Percentiles rank a stretch among this genome's conserved stretches.
phyloP scores from a whole-genome alignment of 2,329 filamentous ascomycete genomes.

The Herpotrichia juniperi region DNA sequence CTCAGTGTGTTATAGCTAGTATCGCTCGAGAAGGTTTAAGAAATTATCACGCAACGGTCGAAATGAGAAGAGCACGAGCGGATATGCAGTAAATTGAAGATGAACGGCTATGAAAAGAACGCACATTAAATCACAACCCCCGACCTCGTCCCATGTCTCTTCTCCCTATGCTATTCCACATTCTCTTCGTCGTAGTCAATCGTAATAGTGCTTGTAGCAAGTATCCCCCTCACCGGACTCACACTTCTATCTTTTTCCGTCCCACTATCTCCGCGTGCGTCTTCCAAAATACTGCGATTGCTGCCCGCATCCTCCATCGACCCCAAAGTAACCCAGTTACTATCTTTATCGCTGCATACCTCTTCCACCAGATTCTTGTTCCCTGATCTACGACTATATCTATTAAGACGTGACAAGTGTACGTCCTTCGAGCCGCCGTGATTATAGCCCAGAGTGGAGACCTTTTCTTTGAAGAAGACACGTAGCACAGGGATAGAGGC shows the following conservation, averaged over 20 bases:
- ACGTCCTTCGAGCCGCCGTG: not conserved
- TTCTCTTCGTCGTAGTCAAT: not conserved
- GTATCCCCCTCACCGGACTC: not conserved
- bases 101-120: too few species aligned
- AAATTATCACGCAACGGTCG: too few species aligned
- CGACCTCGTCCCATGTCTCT: too few species aligned
- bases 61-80: too few species aligned
- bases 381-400: not conserved
- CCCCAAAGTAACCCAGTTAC: not conserved
- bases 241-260: not conserved
- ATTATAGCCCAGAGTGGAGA: slow-evolving; percentile 9
- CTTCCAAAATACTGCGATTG: not conserved
- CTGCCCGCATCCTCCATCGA: not conserved
- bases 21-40: too few species aligned
- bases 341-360: not conserved
- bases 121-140: too few species aligned
- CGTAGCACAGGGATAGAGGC: slow-evolving; percentile 37
- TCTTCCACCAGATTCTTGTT: not conserved
- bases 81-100: too few species aligned
- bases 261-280: too few species aligned
- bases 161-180: too few species aligned
- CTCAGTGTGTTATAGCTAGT: too few species aligned
- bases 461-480: slow-evolving; percentile 37
- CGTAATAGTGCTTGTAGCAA: not conserved
- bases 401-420: not conserved